phyloP scores from a whole-genome alignment of 768 basidiomycete species.

The Psilocybe cubensis region DNA sequence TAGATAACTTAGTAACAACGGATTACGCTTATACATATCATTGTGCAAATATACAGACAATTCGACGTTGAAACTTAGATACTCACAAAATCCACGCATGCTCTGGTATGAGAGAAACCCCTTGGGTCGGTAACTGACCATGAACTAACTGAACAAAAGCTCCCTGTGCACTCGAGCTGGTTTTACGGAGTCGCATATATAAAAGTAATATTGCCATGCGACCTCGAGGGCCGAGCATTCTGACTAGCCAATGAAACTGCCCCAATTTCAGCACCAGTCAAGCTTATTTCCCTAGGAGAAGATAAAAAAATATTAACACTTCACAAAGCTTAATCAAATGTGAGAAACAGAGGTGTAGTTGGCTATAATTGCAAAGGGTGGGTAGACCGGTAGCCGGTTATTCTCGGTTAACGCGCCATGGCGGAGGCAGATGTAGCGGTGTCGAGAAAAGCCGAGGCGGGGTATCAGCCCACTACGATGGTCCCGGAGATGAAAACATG shows the following conservation, averaged over 20 bases:
- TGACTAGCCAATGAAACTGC: no score
- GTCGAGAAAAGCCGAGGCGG: slow-evolving; percentile 2
- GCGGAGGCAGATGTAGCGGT: not conserved
- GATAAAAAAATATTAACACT: not conserved
- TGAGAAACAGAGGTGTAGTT: not conserved
- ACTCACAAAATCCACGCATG: not conserved
- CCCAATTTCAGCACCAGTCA: no score
- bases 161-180: no score
- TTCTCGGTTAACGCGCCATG: not conserved
- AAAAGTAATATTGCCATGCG: no score
- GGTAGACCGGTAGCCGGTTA: slow-evolving; percentile 2
- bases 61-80: no score
- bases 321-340: not conserved
- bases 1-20: no score
- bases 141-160: no score
- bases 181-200: no score
- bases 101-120: not conserved
- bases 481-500: slow-evolving; percentile 2
- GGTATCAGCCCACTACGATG: not conserved
- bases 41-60: no score
- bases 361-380: not conserved
- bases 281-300: not conserved
- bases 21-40: no score
- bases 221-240: no score
- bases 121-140: not conserved